Evolutionary conservation across 306 rosid genomes (phyloP).

Genomic region (Trifolium subterraneum): DNA sequence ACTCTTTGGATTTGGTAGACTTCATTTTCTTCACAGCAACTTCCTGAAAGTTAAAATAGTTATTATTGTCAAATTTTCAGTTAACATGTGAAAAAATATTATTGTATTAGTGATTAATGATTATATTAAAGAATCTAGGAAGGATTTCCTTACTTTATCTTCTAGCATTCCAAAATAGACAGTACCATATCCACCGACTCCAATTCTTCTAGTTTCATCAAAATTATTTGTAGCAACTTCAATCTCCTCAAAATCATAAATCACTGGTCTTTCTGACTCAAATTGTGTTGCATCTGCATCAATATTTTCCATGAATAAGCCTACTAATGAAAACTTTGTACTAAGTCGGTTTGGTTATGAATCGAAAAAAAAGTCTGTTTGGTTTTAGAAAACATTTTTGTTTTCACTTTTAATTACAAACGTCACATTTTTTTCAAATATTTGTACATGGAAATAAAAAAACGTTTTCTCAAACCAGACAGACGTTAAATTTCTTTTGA

Average conservation of each 20-base stretch:
- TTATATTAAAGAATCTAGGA: constrained; percentile 22
- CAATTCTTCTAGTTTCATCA: constrained; percentile 65
- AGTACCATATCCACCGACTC: constrained; percentile 82
- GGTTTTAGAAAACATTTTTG: background rate
- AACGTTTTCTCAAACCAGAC: background rate
- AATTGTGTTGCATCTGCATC: constrained; percentile 56
- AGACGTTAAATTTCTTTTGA: constrained; percentile 7
- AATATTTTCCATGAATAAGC: constrained; percentile 39
- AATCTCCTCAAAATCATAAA: constrained; percentile 64
- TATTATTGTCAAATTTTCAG: constrained; percentile 26
- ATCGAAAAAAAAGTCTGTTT: background rate
- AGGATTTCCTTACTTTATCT: constrained; percentile 56
- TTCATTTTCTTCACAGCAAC: constrained; percentile 87
- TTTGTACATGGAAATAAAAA: background rate
- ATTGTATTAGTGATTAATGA: background rate
- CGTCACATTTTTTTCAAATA: background rate
- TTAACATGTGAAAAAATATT: constrained; percentile 25
- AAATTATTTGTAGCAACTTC: constrained; percentile 72
- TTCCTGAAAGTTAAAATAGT: constrained; percentile 61
- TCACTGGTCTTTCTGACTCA: constrained; percentile 68
- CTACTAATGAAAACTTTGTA: constrained; percentile 2
- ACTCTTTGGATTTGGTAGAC: constrained; percentile 78
- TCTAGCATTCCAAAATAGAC: constrained; percentile 75
- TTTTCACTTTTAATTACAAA: background rate
- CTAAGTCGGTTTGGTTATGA: too few relatives aligned